Evolutionary conservation across 306 rosid species (phyloP).

Genomic region (Cicer cuneatum): DNA sequence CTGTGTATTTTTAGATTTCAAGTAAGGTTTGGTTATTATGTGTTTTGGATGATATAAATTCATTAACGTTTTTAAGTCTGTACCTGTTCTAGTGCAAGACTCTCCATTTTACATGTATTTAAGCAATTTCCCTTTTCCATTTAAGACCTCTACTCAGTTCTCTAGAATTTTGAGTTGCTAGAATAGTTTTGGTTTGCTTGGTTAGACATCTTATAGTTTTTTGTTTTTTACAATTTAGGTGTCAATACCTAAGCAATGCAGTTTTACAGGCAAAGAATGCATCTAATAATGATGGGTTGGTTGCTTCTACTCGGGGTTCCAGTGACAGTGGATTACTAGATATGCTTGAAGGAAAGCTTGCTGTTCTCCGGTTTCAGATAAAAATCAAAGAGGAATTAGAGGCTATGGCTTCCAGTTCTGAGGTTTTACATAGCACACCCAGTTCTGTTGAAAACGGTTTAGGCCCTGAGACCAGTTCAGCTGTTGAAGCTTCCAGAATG

Average conservation of each 20-base stretch:
- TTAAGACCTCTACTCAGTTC: conserved; percentile 11
- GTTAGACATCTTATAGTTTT: conserved; percentile 38
- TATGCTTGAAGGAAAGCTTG: conserved; percentile 96
- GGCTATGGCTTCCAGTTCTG: conserved; percentile 71
- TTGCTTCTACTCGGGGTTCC: conserved; percentile 69
- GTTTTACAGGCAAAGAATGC: conserved; percentile 92
- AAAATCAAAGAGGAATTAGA: conserved; percentile 90
- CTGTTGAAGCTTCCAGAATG: conserved; percentile 60
- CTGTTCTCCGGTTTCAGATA: conserved; percentile 93
- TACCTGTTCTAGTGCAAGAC: conserved; percentile 14
- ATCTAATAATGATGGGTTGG: conserved; percentile 64
- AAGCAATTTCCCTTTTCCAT: neutral
- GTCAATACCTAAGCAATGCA: conserved; percentile 91
- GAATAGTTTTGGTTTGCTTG: conserved; percentile 27
- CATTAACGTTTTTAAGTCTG: neutral
- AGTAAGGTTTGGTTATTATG: neutral
- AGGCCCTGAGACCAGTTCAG: conserved; percentile 49
- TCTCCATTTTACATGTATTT: conserved; percentile 21
- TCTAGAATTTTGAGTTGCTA: conserved; percentile 24
- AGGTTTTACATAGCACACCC: conserved; percentile 60
- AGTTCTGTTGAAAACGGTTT: conserved; percentile 61
- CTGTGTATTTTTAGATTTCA: conserved; percentile 7
- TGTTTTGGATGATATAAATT: conserved; percentile 20
- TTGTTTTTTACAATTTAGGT: conserved; percentile 62
- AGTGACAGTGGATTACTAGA: conserved; percentile 84